These are phyloP conservation scores for Xylariaceae sp. DNA, from an alignment of 2,329 filamentous ascomycete species.

Conservation along the genomic window DNA sequence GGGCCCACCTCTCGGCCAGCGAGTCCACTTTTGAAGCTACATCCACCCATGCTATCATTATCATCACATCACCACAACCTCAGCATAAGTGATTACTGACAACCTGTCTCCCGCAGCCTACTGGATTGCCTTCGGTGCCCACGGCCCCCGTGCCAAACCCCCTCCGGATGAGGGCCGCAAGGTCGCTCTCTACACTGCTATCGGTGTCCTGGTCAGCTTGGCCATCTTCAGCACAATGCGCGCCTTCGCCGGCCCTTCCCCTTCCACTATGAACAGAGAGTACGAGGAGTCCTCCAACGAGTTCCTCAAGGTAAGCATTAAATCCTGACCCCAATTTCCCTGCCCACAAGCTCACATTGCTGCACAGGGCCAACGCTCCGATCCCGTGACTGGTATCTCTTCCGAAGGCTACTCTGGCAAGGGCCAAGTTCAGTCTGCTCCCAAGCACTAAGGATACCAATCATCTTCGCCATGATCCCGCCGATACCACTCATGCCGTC, in stretches of 20 bases:
- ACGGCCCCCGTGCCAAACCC: slow-evolving; percentile 81
- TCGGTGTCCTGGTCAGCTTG: slow-evolving; percentile 65
- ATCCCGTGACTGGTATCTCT: slow-evolving; percentile 81
- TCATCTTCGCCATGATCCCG: slow-evolving; percentile 18
- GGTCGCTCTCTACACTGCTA: slow-evolving; percentile 69
- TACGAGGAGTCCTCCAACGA: slow-evolving; percentile 96
- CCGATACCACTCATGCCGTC: slow-evolving; percentile 17
- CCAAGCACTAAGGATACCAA: slow-evolving; percentile 40
- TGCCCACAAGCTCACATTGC: slow-evolving; percentile 15
- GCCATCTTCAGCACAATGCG: slow-evolving; percentile 72
- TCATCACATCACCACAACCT: neutral
- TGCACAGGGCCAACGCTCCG: slow-evolving; percentile 72
- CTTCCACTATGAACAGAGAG: slow-evolving; percentile 91
- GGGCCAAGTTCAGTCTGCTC: slow-evolving; percentile 72
- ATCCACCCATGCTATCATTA: neutral
- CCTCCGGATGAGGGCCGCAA: slow-evolving; percentile 84
- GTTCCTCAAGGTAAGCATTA: slow-evolving; percentile 75
- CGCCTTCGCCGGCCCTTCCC: slow-evolving; percentile 67
- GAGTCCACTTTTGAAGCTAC: neutral
- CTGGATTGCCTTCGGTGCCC: slow-evolving; percentile 97
- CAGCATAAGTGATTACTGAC: slow-evolving; percentile 31
- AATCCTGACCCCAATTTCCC: neutral
- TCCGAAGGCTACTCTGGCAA: slow-evolving; percentile 75
- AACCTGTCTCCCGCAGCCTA: slow-evolving; percentile 66
- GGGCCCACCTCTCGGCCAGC: slow-evolving; percentile 16